Base-by-base conservation (phyloP, 2,329 filamentous ascomycete species). In the Trichoderma arundinaceum region DNA sequence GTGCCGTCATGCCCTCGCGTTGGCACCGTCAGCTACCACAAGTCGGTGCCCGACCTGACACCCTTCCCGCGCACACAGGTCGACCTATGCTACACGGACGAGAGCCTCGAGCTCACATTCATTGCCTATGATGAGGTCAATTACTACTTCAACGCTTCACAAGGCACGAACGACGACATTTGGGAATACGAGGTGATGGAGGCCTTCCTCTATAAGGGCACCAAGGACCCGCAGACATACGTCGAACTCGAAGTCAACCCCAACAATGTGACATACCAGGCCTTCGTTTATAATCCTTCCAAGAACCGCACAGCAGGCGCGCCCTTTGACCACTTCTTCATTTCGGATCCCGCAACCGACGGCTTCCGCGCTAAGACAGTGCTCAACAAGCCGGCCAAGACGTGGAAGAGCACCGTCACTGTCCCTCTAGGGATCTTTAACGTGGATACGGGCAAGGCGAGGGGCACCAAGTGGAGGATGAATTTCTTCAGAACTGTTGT, bases 161-260 rank as follows among this genome's bases (percentile, higher is more conserved):
- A 80, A 52, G 75, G 71, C 61, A 83, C 77, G 49, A 84, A 84
- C 67, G 81, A 78, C 56, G 75, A 78, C 51, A 80, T 84, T 57
- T 84, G 78, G 75, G 69, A 77, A 61, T 84, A 84, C 70, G 80
- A 83, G 68, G 82, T 84, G 41, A 81, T 84, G 78, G 82, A 84
- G 69, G 77, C 78, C 10, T 84, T 84, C 69, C 77, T 84, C 68
- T 75, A 79, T 70, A 76, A 72, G 39, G 82, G 82, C 60, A 78
- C 74, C 66, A 75, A 77, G 44, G 80, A 83, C 71, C 82, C 82
- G 0, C 75, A 79, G 72, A 81, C 77, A 1, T 84, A 84, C 70
- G 74, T 84, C 66, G 82, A 84, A 73, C 81, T 82, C 69, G 82
- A 84, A 71, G 77, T 84, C 48, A 82, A 73, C 70, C 82, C 82